Evolutionary conservation across 148 eudicot species (phyloP).

Genomic region (Dianthus caryophyllus): DNA sequence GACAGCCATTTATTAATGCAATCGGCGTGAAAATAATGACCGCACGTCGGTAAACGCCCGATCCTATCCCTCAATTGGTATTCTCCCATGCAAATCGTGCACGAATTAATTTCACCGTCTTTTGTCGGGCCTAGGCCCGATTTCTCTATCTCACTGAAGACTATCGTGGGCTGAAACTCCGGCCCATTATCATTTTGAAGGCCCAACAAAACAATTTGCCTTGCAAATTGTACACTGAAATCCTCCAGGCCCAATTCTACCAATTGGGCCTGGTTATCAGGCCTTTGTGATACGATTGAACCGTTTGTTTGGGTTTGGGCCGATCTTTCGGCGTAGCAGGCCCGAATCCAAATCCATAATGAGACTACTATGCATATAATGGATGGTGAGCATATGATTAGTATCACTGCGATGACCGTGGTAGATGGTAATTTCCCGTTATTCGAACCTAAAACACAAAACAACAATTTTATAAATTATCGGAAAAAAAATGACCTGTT

Average conservation of each 20-base stretch:
- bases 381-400: conserved; percentile 21
- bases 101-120: conserved; percentile 9
- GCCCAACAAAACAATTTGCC: conserved; percentile 22
- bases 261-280: background rate
- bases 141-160: conserved; percentile 19
- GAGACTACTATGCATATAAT: conserved; percentile 20
- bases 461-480: too few relatives aligned
- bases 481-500: too few relatives aligned
- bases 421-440: conserved; percentile 11
- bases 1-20: conserved; percentile 28
- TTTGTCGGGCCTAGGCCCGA: conserved; percentile 18
- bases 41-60: conserved; percentile 24
- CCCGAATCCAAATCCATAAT: conserved; percentile 2
- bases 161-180: conserved; percentile 13
- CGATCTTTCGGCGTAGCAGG: background rate
- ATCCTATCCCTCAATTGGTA: conserved; percentile 21
- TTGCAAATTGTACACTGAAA: conserved; percentile 18
- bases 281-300: background rate
- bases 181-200: background rate
- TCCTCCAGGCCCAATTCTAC: conserved; percentile 25
- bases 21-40: conserved; percentile 27
- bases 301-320: background rate
- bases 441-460: conserved; percentile 15
- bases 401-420: conserved; percentile 16
- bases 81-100: conserved; percentile 33